Conservation (phyloP, 148 eudicot genomes). For the Diospyros lotus region DNA sequence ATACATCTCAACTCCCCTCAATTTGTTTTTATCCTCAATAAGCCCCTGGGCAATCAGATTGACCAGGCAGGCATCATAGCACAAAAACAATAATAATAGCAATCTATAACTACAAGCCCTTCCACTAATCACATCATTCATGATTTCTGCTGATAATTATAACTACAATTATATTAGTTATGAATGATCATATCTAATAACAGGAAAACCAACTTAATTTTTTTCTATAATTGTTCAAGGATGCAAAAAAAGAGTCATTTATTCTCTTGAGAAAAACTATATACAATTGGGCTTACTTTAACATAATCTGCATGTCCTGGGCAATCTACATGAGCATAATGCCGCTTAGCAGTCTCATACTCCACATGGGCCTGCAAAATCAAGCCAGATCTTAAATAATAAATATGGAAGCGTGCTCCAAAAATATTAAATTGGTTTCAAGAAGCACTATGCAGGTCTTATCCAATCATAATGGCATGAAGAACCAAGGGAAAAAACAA, state of each 20-base stretch:
- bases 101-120: not conserved
- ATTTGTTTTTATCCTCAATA: not conserved
- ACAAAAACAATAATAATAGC: not conserved
- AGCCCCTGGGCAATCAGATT: not conserved
- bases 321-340: conserved; percentile 94
- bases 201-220: not conserved
- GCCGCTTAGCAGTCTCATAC: conserved; percentile 90
- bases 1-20: too few species aligned
- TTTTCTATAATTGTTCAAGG: not conserved
- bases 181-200: not conserved
- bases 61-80: not conserved
- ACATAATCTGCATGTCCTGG: conserved; percentile 99
- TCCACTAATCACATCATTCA: too few species aligned
- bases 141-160: too few species aligned
- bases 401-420: not conserved
- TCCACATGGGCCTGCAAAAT: conserved; percentile 87
- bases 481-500: not conserved
- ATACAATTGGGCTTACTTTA: conserved; percentile 49
- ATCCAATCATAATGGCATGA: not conserved
- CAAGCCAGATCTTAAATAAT: not conserved
- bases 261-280: not conserved
- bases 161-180: not conserved
- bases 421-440: not conserved
- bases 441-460: not conserved
- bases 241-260: too few species aligned